phyloP scores from a whole-genome alignment of 1,284 basidiomycete genomes.

The Fomitopsis palustris region DNA sequence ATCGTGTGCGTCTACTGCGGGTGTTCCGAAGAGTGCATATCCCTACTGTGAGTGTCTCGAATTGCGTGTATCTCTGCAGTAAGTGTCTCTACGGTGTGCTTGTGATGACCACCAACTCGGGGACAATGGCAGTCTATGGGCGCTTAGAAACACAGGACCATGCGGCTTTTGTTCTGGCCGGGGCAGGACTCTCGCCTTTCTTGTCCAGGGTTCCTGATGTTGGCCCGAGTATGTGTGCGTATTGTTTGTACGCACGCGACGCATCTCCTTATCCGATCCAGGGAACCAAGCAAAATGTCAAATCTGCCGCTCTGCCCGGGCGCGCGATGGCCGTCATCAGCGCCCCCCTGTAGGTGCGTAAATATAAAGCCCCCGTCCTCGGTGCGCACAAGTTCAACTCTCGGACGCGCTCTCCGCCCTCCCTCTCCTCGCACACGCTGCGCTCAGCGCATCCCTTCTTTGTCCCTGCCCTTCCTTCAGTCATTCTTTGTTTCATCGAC shows the following conservation, averaged over 20 bases:
- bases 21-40: too few species aligned
- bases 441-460: background rate
- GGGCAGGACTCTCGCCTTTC: background rate
- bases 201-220: background rate
- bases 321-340: background rate
- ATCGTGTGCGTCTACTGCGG: too few species aligned
- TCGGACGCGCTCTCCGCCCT: background rate
- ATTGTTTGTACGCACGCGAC: background rate
- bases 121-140: background rate
- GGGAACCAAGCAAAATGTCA: background rate
- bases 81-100: too few species aligned
- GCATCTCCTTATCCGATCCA: background rate
- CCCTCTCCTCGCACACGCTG: background rate
- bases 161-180: background rate
- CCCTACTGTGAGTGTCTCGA: too few species aligned
- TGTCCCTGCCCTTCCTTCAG: background rate
- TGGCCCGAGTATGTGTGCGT: background rate
- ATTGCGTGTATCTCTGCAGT: too few species aligned
- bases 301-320: background rate
- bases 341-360: background rate
- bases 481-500: background rate
- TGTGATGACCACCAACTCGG: background rate
- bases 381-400: background rate
- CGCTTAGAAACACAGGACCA: background rate
- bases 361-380: background rate